Percentiles rank a stretch among this genome's conserved stretches.
Evolutionary conservation across 768 basidiomycete genomes (phyloP).

Genomic region (Sarcodon aspratus): DNA sequence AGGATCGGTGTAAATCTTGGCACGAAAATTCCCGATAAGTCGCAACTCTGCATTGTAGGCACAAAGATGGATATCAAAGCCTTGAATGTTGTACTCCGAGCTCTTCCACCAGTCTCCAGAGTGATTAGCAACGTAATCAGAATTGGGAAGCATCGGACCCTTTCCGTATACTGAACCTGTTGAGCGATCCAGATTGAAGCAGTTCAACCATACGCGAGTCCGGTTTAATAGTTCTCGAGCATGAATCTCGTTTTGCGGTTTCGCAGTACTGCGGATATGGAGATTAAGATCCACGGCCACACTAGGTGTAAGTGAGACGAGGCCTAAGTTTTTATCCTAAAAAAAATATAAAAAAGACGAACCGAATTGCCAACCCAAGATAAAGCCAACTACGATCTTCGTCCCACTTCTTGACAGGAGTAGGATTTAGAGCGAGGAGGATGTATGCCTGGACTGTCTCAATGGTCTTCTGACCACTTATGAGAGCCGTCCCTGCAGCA

Average conservation of each 20-base stretch:
- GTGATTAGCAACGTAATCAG: conserved; percentile 67
- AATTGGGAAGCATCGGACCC: conserved; percentile 64
- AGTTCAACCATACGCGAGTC: conserved; percentile 83
- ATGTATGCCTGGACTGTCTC: conserved; percentile 83
- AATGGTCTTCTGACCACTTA: conserved; percentile 68
- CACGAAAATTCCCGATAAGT: conserved; percentile 46
- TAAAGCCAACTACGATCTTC: conserved; percentile 88
- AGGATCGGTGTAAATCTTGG: conserved; percentile 63
- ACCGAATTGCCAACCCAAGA: conserved; percentile 84
- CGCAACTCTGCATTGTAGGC: conserved; percentile 69
- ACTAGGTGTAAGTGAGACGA: conserved; percentile 27
- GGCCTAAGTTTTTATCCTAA: conserved; percentile 4
- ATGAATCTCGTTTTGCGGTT: conserved; percentile 69
- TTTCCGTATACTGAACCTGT: conserved; percentile 86
- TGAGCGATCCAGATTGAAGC: conserved; percentile 85
- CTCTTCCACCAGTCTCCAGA: conserved; percentile 61
- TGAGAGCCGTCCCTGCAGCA: conserved; percentile 68
- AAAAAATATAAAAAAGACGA: conserved; percentile 5
- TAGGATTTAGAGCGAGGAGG: conserved; percentile 63
- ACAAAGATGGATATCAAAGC: conserved; percentile 75
- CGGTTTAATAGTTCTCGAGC: conserved; percentile 84
- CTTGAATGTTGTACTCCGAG: conserved; percentile 53
- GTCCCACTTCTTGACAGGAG: conserved; percentile 73
- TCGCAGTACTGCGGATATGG: conserved; percentile 56
- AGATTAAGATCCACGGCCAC: conserved; percentile 86